Percentiles rank a stretch among this genome's conserved stretches.
phyloP scores from a whole-genome alignment of 441 rosid species.

The Capsella rubella region DNA sequence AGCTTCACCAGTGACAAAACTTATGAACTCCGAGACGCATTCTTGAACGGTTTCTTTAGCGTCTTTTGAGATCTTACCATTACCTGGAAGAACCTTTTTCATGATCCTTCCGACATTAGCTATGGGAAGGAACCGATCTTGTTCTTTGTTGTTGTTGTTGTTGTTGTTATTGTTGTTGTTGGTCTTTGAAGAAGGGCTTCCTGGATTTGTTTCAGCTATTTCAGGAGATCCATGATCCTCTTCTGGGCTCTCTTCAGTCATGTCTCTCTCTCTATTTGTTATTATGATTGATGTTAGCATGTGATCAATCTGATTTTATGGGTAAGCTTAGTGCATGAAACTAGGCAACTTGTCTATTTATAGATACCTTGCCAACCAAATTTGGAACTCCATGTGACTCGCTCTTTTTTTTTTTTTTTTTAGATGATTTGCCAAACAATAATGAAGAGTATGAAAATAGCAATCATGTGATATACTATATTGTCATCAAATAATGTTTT shows the following conservation, averaged over 20 bases:
- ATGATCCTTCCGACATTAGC: slow-evolving; percentile 88
- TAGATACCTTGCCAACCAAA: slow-evolving; percentile 29
- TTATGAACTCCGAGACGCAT: slow-evolving; percentile 82
- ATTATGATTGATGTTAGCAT: slow-evolving; percentile 22
- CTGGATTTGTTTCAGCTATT: slow-evolving; percentile 49
- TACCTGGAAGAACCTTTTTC: slow-evolving; percentile 74
- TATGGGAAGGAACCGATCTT: slow-evolving; percentile 75
- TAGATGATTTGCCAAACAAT: background rate
- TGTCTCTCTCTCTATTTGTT: slow-evolving; percentile 25
- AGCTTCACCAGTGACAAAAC: slow-evolving; percentile 81
- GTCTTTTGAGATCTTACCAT: slow-evolving; percentile 79
- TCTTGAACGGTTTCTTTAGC: slow-evolving; percentile 82
- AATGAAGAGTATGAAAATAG: background rate
- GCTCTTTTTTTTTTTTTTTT: background rate
- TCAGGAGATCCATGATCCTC: slow-evolving; percentile 53
- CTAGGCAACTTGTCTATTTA: slow-evolving; percentile 42
- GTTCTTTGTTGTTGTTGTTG: slow-evolving; percentile 57
- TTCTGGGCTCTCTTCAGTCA: slow-evolving; percentile 58
- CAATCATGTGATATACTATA: background rate
- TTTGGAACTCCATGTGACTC: slow-evolving; percentile 43
- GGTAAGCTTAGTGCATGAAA: slow-evolving; percentile 43
- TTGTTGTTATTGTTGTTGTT: slow-evolving; percentile 11
- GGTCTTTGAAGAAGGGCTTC: slow-evolving; percentile 54
- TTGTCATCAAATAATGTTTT: background rate
- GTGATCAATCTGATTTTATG: slow-evolving; percentile 41